These are phyloP conservation scores for Colletotrichum sp. DNA, from an alignment of 2,329 filamentous ascomycete genomes.

Conservation along the genomic window DNA sequence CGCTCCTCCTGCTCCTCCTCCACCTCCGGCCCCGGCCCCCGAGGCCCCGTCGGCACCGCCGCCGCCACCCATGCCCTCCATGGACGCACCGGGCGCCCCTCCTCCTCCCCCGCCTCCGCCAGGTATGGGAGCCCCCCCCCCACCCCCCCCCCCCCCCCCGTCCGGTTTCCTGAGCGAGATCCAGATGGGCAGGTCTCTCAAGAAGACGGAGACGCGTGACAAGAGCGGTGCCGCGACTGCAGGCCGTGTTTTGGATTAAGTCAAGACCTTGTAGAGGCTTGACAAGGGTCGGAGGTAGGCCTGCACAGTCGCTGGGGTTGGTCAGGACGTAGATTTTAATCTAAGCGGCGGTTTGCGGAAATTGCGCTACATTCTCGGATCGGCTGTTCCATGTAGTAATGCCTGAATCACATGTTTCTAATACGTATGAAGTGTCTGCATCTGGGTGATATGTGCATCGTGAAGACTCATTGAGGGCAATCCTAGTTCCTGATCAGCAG, in stretches of 20 bases:
- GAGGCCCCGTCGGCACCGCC: constrained; percentile 29
- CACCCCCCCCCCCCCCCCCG: constrained; percentile 55
- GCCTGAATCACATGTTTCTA: neutral
- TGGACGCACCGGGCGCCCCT: constrained; percentile 34
- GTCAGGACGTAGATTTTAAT: neutral
- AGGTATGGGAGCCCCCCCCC: constrained; percentile 38
- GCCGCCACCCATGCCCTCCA: constrained; percentile 36
- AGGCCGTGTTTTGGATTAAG: constrained; percentile 72
- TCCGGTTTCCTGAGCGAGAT: constrained; percentile 81
- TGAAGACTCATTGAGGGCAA: neutral
- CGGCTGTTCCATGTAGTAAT: constrained; percentile 5
- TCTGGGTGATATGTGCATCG: neutral
- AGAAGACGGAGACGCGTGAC: constrained; percentile 90
- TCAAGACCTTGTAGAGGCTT: neutral
- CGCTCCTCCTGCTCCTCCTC: constrained; percentile 31
- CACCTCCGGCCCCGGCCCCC: constrained; percentile 26
- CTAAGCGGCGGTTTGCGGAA: neutral
- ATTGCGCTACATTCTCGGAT: neutral
- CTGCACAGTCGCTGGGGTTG: neutral
- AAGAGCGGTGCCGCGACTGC: constrained; percentile 74
- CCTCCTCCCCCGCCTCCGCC: constrained; percentile 48
- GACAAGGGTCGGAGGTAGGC: neutral
- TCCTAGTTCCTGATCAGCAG: neutral
- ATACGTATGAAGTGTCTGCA: neutral
- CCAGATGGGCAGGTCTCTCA: constrained; percentile 77